phyloP scores from a whole-genome alignment of 202 grass and related monocot genomes.

The Hordeum pubiflorum region DNA sequence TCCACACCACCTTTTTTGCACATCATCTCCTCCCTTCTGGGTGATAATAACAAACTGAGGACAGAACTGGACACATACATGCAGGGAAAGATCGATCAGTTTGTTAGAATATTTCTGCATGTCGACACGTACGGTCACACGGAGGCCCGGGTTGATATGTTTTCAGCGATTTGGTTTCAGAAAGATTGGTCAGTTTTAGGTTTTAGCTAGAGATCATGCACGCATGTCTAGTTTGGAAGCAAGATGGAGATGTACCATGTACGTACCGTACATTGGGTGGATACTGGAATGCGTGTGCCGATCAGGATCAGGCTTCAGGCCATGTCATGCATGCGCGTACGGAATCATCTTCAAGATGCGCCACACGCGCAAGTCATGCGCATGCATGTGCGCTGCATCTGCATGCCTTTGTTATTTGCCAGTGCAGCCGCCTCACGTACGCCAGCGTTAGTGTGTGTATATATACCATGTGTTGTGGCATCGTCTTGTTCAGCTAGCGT shows the following conservation, averaged over 20 bases:
- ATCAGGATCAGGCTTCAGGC: neutral
- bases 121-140: neutral
- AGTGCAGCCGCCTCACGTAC: too few relatives aligned
- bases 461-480: neutral
- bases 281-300: neutral
- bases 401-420: neutral
- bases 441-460: too few relatives aligned
- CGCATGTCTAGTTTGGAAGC: neutral
- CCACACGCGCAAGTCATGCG: neutral
- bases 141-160: neutral
- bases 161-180: neutral
- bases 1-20: neutral
- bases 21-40: neutral
- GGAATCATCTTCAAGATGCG: neutral
- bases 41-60: neutral
- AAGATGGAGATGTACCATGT: neutral
- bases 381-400: neutral
- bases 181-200: neutral
- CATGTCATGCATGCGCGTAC: neutral
- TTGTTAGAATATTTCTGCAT: neutral
- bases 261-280: neutral
- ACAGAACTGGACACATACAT: neutral
- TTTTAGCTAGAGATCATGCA: neutral
- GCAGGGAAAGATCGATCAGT: neutral
- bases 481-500: neutral